phyloP scores from a whole-genome alignment of 352 stramenopile species.

The Phytophthora constricta region DNA sequence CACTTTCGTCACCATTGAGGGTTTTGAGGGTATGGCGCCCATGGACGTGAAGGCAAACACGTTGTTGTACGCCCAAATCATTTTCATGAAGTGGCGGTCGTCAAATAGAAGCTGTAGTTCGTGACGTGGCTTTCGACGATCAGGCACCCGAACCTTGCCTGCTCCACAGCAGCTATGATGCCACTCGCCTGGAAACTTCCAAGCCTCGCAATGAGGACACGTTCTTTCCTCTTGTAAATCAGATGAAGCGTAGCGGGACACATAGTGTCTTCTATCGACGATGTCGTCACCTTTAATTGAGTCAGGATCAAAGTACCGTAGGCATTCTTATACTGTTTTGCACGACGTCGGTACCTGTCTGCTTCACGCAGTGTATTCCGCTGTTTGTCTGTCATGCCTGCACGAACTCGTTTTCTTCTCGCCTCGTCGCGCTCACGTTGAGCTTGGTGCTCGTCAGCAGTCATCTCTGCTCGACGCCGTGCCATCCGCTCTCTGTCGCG shows the following conservation, averaged over 20 bases:
- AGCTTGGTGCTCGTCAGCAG: not conserved
- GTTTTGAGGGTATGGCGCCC: not conserved
- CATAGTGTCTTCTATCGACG: not conserved
- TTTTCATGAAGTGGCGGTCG: not conserved
- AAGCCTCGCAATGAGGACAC: not conserved
- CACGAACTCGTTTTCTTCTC: not conserved
- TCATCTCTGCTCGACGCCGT: not conserved
- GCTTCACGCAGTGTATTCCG: not conserved
- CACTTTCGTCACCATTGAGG: conserved; percentile 1
- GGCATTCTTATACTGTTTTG: not conserved
- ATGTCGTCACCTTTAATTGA: not conserved
- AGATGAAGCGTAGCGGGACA: not conserved
- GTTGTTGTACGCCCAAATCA: conserved; percentile 19
- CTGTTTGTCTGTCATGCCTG: not conserved
- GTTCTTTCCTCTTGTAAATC: not conserved
- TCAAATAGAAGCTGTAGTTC: not conserved
- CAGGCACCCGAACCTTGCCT: not conserved
- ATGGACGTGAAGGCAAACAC: conserved; percentile 22
- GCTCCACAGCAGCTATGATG: not conserved
- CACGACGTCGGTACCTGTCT: not conserved
- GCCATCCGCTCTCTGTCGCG: no score
- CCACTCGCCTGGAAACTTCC: not conserved
- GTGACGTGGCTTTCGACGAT: not conserved
- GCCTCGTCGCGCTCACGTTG: not conserved
- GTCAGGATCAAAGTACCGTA: not conserved